These are phyloP conservation scores for Penicillium sp. DNA, from an alignment of 2,329 filamentous ascomycete species.

Conservation along the genomic window DNA sequence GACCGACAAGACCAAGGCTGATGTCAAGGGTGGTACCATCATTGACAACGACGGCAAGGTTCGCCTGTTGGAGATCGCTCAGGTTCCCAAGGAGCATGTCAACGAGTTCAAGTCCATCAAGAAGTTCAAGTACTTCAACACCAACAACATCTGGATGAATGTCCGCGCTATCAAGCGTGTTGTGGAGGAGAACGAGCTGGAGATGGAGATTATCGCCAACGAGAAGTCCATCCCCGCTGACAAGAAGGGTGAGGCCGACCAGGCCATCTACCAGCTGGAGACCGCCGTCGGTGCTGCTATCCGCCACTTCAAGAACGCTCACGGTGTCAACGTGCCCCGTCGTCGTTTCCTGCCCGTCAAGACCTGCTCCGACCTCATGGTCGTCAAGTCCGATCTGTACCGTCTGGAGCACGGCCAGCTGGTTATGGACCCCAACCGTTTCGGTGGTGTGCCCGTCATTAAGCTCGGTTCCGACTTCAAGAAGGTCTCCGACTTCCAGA, in stretches of 20 bases:
- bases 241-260: constrained; percentile 99
- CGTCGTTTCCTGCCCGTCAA: constrained; percentile 99
- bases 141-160: constrained; percentile 99
- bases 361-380: constrained; percentile 98
- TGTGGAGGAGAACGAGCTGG: constrained; percentile 95
- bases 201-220: constrained; percentile 99
- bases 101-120: constrained; percentile 99
- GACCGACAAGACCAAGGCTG: constrained; percentile 99
- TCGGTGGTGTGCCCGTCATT: constrained; percentile 95
- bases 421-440: constrained; percentile 92
- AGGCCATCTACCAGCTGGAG: constrained; percentile 97
- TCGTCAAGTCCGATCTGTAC: constrained; percentile 99
- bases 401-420: constrained; percentile 98
- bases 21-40: constrained; percentile 99
- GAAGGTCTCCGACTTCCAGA: constrained; percentile 83
- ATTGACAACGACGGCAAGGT: constrained; percentile 98
- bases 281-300: constrained; percentile 98
- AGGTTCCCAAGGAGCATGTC: constrained; percentile 99
- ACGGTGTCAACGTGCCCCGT: constrained; percentile 97
- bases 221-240: constrained; percentile 97
- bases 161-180: constrained; percentile 96
- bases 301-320: constrained; percentile 96
- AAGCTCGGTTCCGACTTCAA: constrained; percentile 99
- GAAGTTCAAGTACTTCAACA: constrained; percentile 99
- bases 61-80: constrained; percentile 95